Evolutionary conservation across 2,329 filamentous ascomycete species (phyloP).

Genomic region (Fusarium abutilonis): DNA sequence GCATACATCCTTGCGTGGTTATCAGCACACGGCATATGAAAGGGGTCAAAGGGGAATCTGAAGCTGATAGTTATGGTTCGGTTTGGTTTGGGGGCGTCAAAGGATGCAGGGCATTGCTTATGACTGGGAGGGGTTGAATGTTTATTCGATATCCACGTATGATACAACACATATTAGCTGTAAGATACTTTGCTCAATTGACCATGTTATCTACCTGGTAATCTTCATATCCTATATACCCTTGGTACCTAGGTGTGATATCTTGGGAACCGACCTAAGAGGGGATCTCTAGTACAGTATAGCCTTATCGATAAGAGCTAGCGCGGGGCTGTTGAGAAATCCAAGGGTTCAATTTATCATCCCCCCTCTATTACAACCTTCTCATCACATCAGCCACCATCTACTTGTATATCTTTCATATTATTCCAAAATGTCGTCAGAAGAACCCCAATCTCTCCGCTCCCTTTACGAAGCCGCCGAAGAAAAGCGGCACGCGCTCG

Average conservation of each 20-base stretch:
- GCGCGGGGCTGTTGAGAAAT: conserved; percentile 36
- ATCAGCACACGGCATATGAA: conserved; percentile 12
- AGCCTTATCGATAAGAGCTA: conserved; percentile 42
- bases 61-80: conserved; percentile 11
- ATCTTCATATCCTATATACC: too few relatives aligned
- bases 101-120: conserved; percentile 22
- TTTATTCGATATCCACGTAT: conserved; percentile 28
- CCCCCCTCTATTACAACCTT: conserved; percentile 6
- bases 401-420: neutral
- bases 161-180: conserved; percentile 4
- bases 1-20: conserved; percentile 14
- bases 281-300: too few relatives aligned
- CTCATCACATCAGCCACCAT: neutral
- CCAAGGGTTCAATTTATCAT: conserved; percentile 37
- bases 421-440: conserved; percentile 46
- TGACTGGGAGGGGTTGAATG: neutral
- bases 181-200: neutral
- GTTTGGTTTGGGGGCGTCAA: conserved; percentile 22
- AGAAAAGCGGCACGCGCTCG: conserved; percentile 64
- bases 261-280: neutral
- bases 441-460: conserved; percentile 61
- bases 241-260: too few relatives aligned
- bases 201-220: too few relatives aligned
- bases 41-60: conserved; percentile 6
- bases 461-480: conserved; percentile 62